A percentile compares a stretch with the other conserved stretches of the same genome.
These are phyloP conservation scores for Nakazawaea populi DNA, from an alignment of 805 yeast species.

Conservation along the genomic window DNA sequence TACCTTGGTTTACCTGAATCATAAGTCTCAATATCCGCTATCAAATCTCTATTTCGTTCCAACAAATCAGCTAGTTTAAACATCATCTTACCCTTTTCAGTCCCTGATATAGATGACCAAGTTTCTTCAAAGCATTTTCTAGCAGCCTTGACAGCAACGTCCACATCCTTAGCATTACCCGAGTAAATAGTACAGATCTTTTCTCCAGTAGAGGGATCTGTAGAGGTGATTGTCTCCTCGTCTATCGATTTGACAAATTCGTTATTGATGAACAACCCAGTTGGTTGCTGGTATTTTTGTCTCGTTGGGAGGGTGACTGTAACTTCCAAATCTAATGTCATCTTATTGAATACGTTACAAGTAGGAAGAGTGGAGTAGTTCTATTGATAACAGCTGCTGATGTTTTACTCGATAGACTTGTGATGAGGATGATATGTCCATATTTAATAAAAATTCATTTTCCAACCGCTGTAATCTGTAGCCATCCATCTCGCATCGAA, in stretches of 20 bases:
- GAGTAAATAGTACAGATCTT: slow-evolving; percentile 44
- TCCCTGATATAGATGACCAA: slow-evolving; percentile 44
- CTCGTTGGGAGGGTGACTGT: slow-evolving; percentile 36
- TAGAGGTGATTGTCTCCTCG: slow-evolving; percentile 52
- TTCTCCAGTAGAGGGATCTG: slow-evolving; percentile 51
- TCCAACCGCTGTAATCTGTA: neutral
- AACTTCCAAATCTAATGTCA: slow-evolving; percentile 9
- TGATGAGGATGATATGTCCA: too few relatives aligned
- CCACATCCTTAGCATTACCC: slow-evolving; percentile 47
- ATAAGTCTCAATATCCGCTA: slow-evolving; percentile 52
- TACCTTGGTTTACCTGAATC: slow-evolving; percentile 55
- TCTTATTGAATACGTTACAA: neutral
- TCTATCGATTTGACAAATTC: slow-evolving; percentile 60
- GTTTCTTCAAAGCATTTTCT: slow-evolving; percentile 38
- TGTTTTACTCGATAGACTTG: too few relatives aligned
- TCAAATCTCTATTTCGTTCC: slow-evolving; percentile 38
- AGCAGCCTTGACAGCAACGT: slow-evolving; percentile 48
- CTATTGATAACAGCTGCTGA: too few relatives aligned
- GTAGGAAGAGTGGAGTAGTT: neutral
- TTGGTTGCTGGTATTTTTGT: slow-evolving; percentile 51
- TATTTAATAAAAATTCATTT: too few relatives aligned
- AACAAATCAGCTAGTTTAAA: slow-evolving; percentile 45
- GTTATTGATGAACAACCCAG: slow-evolving; percentile 85
- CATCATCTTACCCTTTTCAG: slow-evolving; percentile 38
- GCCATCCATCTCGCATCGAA: neutral